Conservation (phyloP, 345 rosid species). For the Syzygium jambos region DNA sequence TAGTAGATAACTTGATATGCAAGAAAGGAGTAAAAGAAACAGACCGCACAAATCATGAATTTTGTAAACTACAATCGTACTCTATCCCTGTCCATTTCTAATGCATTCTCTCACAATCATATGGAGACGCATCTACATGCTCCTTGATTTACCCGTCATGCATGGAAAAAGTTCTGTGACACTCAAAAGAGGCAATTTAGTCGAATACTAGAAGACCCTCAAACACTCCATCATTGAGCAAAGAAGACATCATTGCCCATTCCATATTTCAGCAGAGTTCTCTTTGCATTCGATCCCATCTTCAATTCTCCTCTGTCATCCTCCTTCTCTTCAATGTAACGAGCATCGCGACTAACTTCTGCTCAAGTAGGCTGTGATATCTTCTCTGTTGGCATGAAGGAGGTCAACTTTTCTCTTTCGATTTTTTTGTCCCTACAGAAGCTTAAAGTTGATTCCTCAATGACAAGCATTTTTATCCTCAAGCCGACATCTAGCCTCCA, state of each 20-base stretch:
- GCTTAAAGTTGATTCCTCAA: not conserved
- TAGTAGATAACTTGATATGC: not conserved
- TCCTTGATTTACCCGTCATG: not conserved
- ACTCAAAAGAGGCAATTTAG: no score
- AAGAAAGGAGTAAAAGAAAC: not conserved
- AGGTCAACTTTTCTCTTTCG: conserved; percentile 42
- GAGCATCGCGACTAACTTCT: conserved; percentile 26
- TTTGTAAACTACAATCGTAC: not conserved
- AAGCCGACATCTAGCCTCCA: conserved; percentile 13
- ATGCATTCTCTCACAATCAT: not conserved
- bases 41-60: not conserved
- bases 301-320: conserved; percentile 62
- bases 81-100: not conserved
- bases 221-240: no score
- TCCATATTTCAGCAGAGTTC: no score
- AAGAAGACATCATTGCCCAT: no score
- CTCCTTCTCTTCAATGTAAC: conserved; percentile 21
- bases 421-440: conserved; percentile 49
- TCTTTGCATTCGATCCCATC: conserved; percentile 11
- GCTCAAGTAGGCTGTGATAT: conserved; percentile 37
- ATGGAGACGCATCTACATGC: not conserved
- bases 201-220: no score
- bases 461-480: no score
- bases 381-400: conserved; percentile 35
- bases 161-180: no score